phyloP scores from a whole-genome alignment of 345 rosid species.

The Cochlearia excelsa region DNA sequence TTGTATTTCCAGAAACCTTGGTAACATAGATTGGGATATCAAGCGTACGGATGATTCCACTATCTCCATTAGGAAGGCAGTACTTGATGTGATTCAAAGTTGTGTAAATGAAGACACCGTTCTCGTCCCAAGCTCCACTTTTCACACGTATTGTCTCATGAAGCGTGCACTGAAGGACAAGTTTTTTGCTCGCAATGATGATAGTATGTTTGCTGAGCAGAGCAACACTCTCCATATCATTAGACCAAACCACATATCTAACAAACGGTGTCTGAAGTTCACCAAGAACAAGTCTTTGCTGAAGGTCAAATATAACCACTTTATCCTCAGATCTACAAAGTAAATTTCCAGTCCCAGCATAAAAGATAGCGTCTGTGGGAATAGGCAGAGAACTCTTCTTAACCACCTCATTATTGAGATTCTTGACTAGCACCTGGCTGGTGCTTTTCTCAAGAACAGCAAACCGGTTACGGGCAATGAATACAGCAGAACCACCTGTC shows the following conservation, averaged over 20 bases:
- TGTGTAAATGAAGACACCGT: constrained; percentile 47
- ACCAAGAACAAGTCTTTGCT: constrained; percentile 83
- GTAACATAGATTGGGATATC: constrained; percentile 87
- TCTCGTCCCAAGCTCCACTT: constrained; percentile 98
- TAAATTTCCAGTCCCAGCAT: constrained; percentile 91
- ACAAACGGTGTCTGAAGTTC: constrained; percentile 84
- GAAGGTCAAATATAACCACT: constrained; percentile 87
- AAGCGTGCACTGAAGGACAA: constrained; percentile 81
- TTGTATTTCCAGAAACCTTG: constrained; percentile 66
- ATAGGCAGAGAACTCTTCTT: constrained; percentile 74
- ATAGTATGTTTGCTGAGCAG: constrained; percentile 95
- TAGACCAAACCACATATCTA: constrained; percentile 85
- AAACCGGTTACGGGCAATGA: constrained; percentile 88
- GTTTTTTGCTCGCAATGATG: constrained; percentile 80
- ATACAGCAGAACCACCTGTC: constrained; percentile 78
- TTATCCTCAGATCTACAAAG: constrained; percentile 90
- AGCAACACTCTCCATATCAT: constrained; percentile 92
- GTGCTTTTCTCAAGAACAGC: constrained; percentile 92
- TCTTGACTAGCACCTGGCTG: constrained; percentile 81
- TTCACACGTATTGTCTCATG: constrained; percentile 95
- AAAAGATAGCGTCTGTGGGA: constrained; percentile 78
- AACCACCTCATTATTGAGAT: constrained; percentile 83
- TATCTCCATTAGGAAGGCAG: constrained; percentile 94
- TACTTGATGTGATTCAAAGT: constrained; percentile 52
- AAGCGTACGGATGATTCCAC: constrained; percentile 82